Base-by-base conservation (phyloP, 2,329 filamentous ascomycete species). In the Diaporthe helianthi region DNA sequence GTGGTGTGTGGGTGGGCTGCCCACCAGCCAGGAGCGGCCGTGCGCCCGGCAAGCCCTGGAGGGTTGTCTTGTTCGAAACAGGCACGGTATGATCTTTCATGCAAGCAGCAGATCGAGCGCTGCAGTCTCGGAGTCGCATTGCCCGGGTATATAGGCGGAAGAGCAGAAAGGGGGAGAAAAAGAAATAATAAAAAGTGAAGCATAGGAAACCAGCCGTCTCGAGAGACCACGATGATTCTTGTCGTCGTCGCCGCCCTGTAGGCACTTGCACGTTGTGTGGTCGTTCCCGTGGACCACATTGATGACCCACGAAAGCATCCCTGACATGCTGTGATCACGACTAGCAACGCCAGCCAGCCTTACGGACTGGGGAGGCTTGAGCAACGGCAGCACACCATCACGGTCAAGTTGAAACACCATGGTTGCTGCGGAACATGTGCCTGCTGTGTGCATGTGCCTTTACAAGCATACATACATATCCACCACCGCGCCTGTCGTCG, bases 41-140 rank as follows among this genome's bases (percentile, higher is more conserved):
- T 65, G 63, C 63, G 63, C 63, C n/a, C 60, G 15, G 51, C 26
- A n/a, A n/a, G n/a, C n/a, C n/a, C n/a, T n/a, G n/a, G 46, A 61
- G 49, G 66, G 26, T 41, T 67, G 60, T 68, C 60, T 55, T 55
- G 68, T 63, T 55, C 65, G 68, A 70, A 64, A 70, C 68, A 65
- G 65, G 68, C 41, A 41, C 68, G 22, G 65, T 70, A 64, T 68
- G 55, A 63, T 64, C 68, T 55, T 36, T 63, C 58, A 63, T 63
- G 58, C 58, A 63, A 49, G 58, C 58, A 63, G 58, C 44, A 63
- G 44, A 63, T 63, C 58, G 44, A 29, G 26, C 36, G 29, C 54
- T 44, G 54, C 24, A 38, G 26, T 5, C 9, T 26, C 33, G n/a
- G 46, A 31, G 52, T 24, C 49, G 51, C 64, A 53, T 38, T 47